Conservation (phyloP, 2,329 filamentous ascomycete genomes). For the Claviceps maximensis region DNA sequence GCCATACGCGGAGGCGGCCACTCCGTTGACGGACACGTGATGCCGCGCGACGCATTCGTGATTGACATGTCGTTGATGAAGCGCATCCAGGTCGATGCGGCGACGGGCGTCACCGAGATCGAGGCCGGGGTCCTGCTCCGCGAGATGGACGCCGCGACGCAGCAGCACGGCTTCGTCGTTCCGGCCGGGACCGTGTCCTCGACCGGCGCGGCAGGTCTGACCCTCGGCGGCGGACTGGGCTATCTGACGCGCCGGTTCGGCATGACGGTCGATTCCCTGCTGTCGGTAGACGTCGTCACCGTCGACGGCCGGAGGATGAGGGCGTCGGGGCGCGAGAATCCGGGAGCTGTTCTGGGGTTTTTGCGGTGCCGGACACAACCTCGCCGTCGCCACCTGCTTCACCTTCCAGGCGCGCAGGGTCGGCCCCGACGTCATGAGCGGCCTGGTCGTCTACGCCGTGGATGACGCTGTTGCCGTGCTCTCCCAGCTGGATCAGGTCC, state of each 20-base stretch:
- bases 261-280: neutral
- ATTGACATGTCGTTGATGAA: neutral
- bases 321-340: neutral
- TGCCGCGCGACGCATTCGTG: neutral
- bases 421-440: neutral
- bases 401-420: neutral
- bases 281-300: neutral
- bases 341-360: constrained; percentile 3
- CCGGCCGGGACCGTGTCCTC: neutral
- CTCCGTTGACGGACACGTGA: neutral
- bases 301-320: neutral
- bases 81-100: neutral
- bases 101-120: neutral
- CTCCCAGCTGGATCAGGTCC: neutral
- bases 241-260: neutral
- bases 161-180: neutral
- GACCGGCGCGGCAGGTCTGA: constrained; percentile 1
- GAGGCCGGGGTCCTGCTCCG: neutral
- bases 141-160: neutral
- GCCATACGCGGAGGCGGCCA: too few species aligned
- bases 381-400: constrained; percentile 2
- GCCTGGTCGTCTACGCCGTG: neutral
- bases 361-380: constrained; percentile 4
- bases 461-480: neutral
- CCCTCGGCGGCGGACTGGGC: constrained; percentile 1